Evolutionary conservation across 2,329 filamentous ascomycete species (phyloP).

Genomic region (Fusarium siculi): DNA sequence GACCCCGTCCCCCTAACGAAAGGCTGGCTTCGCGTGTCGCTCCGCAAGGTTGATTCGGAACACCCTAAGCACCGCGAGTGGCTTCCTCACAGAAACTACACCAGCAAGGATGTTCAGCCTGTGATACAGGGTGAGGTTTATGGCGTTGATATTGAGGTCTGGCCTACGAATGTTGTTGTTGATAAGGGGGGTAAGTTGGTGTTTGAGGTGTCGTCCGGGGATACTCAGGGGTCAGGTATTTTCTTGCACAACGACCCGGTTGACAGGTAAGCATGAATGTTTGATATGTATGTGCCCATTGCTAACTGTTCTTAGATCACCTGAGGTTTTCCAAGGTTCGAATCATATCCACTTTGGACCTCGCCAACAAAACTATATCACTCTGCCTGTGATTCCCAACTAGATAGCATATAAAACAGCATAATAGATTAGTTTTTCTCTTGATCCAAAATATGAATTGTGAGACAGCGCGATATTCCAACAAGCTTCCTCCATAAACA

Average conservation of each 20-base stretch:
- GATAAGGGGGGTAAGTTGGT: slow-evolving; percentile 61
- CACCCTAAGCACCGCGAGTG: slow-evolving; percentile 63
- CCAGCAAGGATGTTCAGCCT: slow-evolving; percentile 63
- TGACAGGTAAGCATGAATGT: slow-evolving; percentile 53
- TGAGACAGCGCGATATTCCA: rapidly evolving
- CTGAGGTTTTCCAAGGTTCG: slow-evolving; percentile 51
- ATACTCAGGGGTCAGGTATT: slow-evolving; percentile 69
- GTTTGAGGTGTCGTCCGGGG: slow-evolving; percentile 65
- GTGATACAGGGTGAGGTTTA: slow-evolving; percentile 68
- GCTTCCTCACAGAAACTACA: slow-evolving; percentile 68
- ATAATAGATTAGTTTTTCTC: background rate
- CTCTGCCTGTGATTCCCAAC: slow-evolving; percentile 62
- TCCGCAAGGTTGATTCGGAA: slow-evolving; percentile 63
- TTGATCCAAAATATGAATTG: background rate
- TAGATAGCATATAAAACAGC: background rate
- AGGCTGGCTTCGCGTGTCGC: slow-evolving; percentile 69
- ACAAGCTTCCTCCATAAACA: background rate
- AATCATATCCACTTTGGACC: slow-evolving; percentile 66
- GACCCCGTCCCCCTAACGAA: slow-evolving; percentile 72
- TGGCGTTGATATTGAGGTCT: slow-evolving; percentile 69
- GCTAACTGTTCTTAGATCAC: slow-evolving; percentile 23
- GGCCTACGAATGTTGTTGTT: slow-evolving; percentile 70
- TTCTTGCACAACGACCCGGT: slow-evolving; percentile 63
- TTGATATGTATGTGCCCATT: rapidly evolving
- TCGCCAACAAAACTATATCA: slow-evolving; percentile 61